Conservation (phyloP, 352 stramenopile species). For the Aphanomyces astaci region DNA sequence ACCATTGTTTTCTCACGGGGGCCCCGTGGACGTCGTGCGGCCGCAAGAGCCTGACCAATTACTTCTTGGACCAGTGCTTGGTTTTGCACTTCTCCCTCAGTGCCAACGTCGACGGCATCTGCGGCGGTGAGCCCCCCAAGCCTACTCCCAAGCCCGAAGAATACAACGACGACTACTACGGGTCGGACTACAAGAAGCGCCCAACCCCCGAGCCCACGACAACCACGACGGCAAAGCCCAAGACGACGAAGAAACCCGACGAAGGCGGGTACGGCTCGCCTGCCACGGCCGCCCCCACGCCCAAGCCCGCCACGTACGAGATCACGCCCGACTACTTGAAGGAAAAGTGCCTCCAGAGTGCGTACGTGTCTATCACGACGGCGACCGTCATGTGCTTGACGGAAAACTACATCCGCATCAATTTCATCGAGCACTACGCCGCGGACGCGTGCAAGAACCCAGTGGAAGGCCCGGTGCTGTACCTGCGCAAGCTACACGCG, state of each 20-base stretch:
- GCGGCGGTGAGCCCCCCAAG: conserved; percentile 20
- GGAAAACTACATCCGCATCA: conserved; percentile 24
- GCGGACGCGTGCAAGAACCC: conserved; percentile 14
- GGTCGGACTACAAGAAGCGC: neutral
- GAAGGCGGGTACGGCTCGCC: neutral
- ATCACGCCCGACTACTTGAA: conserved; percentile 16
- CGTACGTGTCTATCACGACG: conserved; percentile 23
- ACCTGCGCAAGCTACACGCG: conserved; percentile 20
- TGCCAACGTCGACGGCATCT: conserved; percentile 22
- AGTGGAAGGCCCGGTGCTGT: conserved; percentile 16
- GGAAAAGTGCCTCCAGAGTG: conserved; percentile 22
- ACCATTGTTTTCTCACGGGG: conserved; percentile 21
- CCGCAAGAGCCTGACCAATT: conserved; percentile 21
- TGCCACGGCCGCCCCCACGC: neutral
- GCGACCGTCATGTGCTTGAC: conserved; percentile 23
- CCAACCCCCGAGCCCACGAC: neutral
- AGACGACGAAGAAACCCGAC: neutral
- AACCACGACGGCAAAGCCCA: neutral
- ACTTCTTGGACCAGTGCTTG: conserved; percentile 23
- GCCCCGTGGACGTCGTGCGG: conserved; percentile 21
- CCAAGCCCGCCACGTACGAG: neutral
- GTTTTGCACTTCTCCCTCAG: conserved; percentile 12
- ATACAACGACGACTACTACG: conserved; percentile 11
- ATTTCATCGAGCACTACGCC: conserved; percentile 24
- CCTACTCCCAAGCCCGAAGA: neutral